These are phyloP conservation scores for Trichoderma afroharzianum DNA, from an alignment of 2,329 filamentous ascomycete species.

Conservation along the genomic window DNA sequence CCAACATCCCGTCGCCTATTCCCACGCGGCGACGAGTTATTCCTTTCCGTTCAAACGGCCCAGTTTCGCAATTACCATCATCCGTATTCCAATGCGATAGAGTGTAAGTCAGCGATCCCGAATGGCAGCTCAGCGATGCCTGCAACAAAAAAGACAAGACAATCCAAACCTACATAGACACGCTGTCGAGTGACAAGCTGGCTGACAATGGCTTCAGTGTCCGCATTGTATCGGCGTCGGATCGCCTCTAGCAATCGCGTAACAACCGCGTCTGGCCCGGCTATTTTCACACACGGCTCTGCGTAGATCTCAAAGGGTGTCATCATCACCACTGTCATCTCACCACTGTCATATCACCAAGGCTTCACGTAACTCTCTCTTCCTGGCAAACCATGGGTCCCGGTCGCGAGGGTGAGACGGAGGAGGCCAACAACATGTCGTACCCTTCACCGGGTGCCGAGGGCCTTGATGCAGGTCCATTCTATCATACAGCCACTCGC, in stretches of 20 bases:
- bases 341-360: too few relatives aligned
- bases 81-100: conserved; percentile 32
- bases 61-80: conserved; percentile 43
- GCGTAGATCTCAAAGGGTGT: background rate
- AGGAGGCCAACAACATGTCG: conserved; percentile 37
- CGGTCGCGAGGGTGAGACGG: conserved; percentile 33
- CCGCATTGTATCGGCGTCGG: conserved; percentile 2
- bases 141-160: background rate
- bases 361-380: background rate
- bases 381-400: conserved; percentile 29
- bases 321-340: background rate
- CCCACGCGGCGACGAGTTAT: conserved; percentile 40
- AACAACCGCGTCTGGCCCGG: conserved; percentile 1
- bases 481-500: conserved; percentile 40
- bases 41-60: conserved; percentile 44
- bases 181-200: conserved; percentile 21
- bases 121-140: background rate
- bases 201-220: conserved; percentile 22
- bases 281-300: background rate
- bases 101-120: conserved; percentile 32
- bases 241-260: conserved; percentile 17
- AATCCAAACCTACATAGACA: background rate
- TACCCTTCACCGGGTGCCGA: conserved; percentile 48
- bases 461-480: conserved; percentile 40
- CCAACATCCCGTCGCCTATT: conserved; percentile 27